Conservation (phyloP, 2,329 filamentous ascomycete species). For the Sclerotinia trifoliorum region DNA sequence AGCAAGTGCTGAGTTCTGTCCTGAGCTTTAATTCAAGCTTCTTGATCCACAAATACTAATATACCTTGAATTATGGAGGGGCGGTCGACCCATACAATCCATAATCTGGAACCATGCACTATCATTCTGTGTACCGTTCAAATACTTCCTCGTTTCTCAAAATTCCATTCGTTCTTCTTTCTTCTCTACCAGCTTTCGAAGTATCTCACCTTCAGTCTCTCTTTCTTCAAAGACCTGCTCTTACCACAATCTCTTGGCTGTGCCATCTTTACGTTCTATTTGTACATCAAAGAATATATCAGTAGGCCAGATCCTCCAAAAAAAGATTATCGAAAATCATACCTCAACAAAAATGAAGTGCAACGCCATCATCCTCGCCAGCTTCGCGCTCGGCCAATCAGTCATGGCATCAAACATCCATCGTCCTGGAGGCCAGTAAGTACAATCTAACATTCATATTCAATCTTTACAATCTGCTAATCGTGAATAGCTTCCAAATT, state of each 20-base stretch:
- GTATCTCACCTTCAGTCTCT: slow-evolving; percentile 20
- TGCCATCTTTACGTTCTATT: slow-evolving; percentile 17
- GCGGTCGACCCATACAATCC: slow-evolving; percentile 10
- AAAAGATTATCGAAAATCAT: background rate
- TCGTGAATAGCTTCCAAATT: background rate
- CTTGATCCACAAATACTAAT: slow-evolving; percentile 9
- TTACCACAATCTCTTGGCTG: slow-evolving; percentile 17
- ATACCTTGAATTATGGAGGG: slow-evolving; percentile 22
- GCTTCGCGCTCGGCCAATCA: slow-evolving; percentile 22
- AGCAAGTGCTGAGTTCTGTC: slow-evolving; percentile 1
- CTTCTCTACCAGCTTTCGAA: slow-evolving; percentile 18
- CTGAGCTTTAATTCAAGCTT: slow-evolving; percentile 18
- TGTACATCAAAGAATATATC: slow-evolving; percentile 8
- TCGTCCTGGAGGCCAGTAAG: slow-evolving; percentile 19
- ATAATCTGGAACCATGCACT: slow-evolving; percentile 18
- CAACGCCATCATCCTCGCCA: slow-evolving; percentile 21
- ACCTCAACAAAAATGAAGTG: slow-evolving; percentile 18
- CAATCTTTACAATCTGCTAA: background rate
- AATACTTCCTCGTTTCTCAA: slow-evolving; percentile 3
- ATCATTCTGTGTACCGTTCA: slow-evolving; percentile 6
- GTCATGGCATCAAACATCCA: slow-evolving; percentile 19
- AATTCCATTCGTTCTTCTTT: background rate
- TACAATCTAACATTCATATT: background rate
- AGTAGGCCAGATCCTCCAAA: slow-evolving; percentile 17
- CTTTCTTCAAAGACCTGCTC: slow-evolving; percentile 18